Conservation (phyloP, 2,329 filamentous ascomycete species). For the Microcyclospora tardicrescens region DNA sequence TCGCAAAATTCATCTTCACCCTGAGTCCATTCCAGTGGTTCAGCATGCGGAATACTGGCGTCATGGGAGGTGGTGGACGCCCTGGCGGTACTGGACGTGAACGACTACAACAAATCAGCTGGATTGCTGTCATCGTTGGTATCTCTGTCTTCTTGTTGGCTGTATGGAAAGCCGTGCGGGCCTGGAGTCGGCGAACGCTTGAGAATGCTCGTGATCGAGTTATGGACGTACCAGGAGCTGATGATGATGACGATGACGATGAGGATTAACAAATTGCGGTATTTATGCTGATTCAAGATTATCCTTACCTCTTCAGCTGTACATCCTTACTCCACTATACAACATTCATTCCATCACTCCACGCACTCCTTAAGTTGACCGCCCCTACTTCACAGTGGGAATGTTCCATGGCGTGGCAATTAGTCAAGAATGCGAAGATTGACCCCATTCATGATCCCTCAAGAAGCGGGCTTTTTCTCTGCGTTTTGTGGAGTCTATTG, state of each 20-base stretch:
- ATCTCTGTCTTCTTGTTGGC: constrained; percentile 69
- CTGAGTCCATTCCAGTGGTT: constrained; percentile 66
- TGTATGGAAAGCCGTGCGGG: constrained; percentile 69
- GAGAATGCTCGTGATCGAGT: constrained; percentile 68
- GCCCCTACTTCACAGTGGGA: constrained; percentile 33
- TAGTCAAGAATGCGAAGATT: constrained; percentile 90
- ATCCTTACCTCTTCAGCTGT: neutral
- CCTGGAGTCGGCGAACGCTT: constrained; percentile 58
- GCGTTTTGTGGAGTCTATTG: neutral
- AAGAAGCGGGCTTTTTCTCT: constrained; percentile 12
- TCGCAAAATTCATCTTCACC: constrained; percentile 65
- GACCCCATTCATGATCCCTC: constrained; percentile 19
- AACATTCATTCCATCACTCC: neutral
- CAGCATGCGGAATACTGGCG: constrained; percentile 52
- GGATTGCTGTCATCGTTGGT: constrained; percentile 67
- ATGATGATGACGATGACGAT: constrained; percentile 43
- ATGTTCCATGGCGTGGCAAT: constrained; percentile 70
- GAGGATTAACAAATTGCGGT: constrained; percentile 7
- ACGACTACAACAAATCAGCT: constrained; percentile 64
- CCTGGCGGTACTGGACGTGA: constrained; percentile 54
- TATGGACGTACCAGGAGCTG: constrained; percentile 61
- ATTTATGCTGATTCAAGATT: neutral
- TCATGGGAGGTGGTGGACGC: constrained; percentile 32
- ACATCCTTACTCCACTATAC: neutral
- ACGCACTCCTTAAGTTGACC: constrained; percentile 73